Evolutionary conservation across 2,329 filamentous ascomycete genomes (phyloP), one percentile per base, ranked within the genome.

Genomic region (Arthrinium phaeospermum): DNA sequence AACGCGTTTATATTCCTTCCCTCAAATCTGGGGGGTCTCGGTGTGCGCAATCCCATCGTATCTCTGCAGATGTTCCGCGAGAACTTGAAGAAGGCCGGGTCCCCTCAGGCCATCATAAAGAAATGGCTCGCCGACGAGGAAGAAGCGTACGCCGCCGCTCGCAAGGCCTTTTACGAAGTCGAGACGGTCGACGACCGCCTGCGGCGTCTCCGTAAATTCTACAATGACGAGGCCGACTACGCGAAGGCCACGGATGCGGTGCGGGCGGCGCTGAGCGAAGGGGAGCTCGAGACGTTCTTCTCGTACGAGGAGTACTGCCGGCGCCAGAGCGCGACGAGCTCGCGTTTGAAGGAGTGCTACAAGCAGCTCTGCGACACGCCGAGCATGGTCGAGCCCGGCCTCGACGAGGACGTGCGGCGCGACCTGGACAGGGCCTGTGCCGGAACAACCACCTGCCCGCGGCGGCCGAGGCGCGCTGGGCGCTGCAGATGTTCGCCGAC

Each of bases 1-100:
- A 85, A 87, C 71, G 83, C 76, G 74, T 86, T 87, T 76, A 82
- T 88, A 74, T 85, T 84, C 75, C 79, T 87, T 37, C 85, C 86
- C 0, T 81, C 83, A 46, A 78, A 83, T 61, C 78, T 87, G 2
- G 86, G 86, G 13, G 86, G 86, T 0, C 80, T 88, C 0, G 85
- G 82, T 0, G 76, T 87, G 4, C 81, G 81, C 6, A 87, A 86
- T 73, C 86, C 85, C 0, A 86, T 87, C 75, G 79, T 86, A 27
- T 75, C 79, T 1, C 77, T 84, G 19, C 81, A 86, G 68, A 77
- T 83, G 5, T 77, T 83, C 53, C 80, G 81, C 64, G 77, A 83
- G 4, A 69, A 75, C 41, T 69, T 75, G 34, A 46, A 71, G 46
- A 27, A 67, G 2, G 34, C 72, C 14, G 27, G n/a, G 6, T 73